Evolutionary conservation across 257 asterid genomes (phyloP).

Genomic region (Plantago ovata): DNA sequence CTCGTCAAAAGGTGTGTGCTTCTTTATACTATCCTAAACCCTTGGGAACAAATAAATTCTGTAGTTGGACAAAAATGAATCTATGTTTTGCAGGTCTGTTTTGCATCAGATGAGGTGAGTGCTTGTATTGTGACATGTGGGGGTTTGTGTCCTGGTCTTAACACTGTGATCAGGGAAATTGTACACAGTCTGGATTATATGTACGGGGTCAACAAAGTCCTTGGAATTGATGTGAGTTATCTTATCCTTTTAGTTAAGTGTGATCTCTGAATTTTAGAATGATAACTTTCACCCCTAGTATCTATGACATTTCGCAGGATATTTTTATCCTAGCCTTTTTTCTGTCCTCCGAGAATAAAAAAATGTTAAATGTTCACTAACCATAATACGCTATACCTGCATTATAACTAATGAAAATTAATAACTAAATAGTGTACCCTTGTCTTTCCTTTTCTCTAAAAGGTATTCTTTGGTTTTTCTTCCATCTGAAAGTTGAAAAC

Average conservation of each 20-base stretch:
- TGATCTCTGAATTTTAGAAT: not conserved
- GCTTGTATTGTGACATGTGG: slow-evolving; percentile 99
- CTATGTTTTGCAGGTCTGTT: slow-evolving; percentile 58
- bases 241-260: slow-evolving; percentile 17
- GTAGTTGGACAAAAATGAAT: slow-evolving; percentile 19
- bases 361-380: no score
- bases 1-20: slow-evolving; percentile 75
- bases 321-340: no score
- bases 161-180: slow-evolving; percentile 95
- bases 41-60: not conserved
- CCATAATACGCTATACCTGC: no score
- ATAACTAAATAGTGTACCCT: no score
- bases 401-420: no score
- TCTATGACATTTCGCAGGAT: no score
- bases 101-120: slow-evolving; percentile 78
- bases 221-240: slow-evolving; percentile 90
- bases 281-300: no score
- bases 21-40: slow-evolving; percentile 5
- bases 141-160: slow-evolving; percentile 96
- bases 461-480: no score
- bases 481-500: not conserved
- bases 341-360: no score
- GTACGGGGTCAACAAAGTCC: slow-evolving; percentile 81
- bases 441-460: no score
- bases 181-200: slow-evolving; percentile 86